Conservation (phyloP, 306 rosid species). For the Neltuma alba region DNA sequence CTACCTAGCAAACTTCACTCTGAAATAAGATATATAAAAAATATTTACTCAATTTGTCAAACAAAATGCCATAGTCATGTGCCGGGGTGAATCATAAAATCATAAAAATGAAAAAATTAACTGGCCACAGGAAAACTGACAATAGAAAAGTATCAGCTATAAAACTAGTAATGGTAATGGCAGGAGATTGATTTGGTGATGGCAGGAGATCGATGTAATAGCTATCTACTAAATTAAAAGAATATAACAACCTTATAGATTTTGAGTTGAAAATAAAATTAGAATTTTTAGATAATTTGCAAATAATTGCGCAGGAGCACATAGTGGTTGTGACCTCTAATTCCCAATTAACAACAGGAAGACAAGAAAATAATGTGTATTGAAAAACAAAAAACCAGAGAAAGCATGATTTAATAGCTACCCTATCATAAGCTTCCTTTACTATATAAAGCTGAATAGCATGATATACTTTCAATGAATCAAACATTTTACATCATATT, state of each 20-base stretch:
- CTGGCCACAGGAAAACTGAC: slow-evolving; percentile 6
- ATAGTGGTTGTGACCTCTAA: slow-evolving; percentile 7
- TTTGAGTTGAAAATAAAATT: neutral
- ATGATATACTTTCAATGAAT: neutral
- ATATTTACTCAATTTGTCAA: neutral
- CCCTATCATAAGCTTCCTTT: slow-evolving; percentile 1
- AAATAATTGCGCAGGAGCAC: slow-evolving; percentile 14
- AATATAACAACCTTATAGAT: slow-evolving; percentile 16
- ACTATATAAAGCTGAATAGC: slow-evolving; percentile 19
- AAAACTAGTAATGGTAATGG: slow-evolving; percentile 3
- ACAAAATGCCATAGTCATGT: slow-evolving; percentile 24
- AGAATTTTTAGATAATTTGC: neutral
- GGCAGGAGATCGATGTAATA: neutral
- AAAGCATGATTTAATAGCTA: slow-evolving; percentile 21
- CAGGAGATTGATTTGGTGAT: no score
- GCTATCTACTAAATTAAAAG: neutral
- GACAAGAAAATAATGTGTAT: neutral
- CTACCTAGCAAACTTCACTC: neutral
- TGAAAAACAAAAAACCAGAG: neutral
- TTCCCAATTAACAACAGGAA: slow-evolving; percentile 13
- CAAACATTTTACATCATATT: slow-evolving; percentile 21
- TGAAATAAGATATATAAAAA: slow-evolving; percentile 9
- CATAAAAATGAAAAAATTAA: slow-evolving; percentile 11
- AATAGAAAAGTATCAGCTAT: slow-evolving; percentile 8
- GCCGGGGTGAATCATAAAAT: slow-evolving; percentile 15